A percentile compares a stretch with the other conserved stretches of the same genome.
Evolutionary conservation across 108 stramenopile species (phyloP).

Genomic region (Skeletonema potamos): DNA sequence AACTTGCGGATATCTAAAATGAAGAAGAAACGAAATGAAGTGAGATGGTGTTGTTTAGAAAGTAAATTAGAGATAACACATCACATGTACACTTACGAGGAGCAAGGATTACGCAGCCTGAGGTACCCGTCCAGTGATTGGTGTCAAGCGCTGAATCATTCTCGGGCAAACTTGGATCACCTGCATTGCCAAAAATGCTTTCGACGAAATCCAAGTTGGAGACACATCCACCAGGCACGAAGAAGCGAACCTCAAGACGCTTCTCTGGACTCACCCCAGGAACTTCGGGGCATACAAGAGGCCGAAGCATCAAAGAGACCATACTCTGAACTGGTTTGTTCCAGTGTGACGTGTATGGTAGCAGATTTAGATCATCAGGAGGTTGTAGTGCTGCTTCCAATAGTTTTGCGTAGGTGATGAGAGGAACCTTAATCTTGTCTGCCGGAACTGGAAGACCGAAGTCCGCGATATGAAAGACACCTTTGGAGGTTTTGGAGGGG

Average conservation of each 20-base stretch:
- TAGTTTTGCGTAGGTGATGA: conserved; percentile 49
- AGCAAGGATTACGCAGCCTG: conserved; percentile 60
- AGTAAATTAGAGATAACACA: background rate
- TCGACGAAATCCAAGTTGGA: conserved; percentile 62
- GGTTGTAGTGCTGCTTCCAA: conserved; percentile 57
- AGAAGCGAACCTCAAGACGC: conserved; percentile 59
- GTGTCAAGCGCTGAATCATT: conserved; percentile 59
- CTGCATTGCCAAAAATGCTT: conserved; percentile 56
- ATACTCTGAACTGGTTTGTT: conserved; percentile 48
- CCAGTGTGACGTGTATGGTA: conserved; percentile 59
- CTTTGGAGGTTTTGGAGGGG: too few relatives aligned
- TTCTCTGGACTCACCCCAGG: conserved; percentile 55
- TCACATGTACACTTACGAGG: conserved; percentile 4
- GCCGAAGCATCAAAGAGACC: conserved; percentile 55
- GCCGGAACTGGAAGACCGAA: conserved; percentile 62
- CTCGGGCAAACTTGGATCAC: conserved; percentile 56
- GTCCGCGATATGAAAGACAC: conserved; percentile 60
- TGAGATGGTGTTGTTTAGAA: background rate
- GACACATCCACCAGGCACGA: conserved; percentile 59
- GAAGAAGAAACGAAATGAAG: background rate
- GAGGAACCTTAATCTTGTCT: conserved; percentile 59
- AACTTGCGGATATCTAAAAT: conserved; percentile 20
- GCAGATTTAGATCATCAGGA: conserved; percentile 47
- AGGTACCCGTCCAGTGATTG: conserved; percentile 57
- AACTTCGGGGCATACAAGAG: conserved; percentile 56